Evolutionary conservation across 1,284 basidiomycete species (phyloP).

Genomic region (Apiotrichum gracile): DNA sequence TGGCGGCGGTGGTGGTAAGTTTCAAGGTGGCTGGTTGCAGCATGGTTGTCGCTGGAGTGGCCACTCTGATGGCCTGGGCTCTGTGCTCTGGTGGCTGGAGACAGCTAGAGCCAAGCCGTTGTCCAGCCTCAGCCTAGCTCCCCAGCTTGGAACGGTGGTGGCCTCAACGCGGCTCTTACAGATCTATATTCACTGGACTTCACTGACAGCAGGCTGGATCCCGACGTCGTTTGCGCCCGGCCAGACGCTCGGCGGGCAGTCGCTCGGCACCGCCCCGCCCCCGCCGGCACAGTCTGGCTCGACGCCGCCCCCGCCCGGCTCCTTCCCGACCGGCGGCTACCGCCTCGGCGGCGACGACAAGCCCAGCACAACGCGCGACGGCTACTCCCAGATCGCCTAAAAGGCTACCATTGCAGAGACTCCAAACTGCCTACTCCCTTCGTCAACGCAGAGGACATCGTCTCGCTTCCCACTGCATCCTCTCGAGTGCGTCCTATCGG

Average conservation of each 20-base stretch:
- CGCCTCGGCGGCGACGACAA: constrained; percentile 26
- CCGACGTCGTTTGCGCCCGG: neutral
- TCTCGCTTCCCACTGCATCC: too few relatives aligned
- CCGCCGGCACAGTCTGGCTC: neutral
- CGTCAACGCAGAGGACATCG: too few relatives aligned
- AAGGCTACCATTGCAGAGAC: neutral
- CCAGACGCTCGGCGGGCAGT: constrained; percentile 1
- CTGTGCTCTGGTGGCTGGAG: too few relatives aligned
- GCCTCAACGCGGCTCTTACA: too few relatives aligned
- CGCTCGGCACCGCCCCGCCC: neutral
- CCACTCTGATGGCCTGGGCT: too few relatives aligned
- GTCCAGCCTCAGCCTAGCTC: too few relatives aligned
- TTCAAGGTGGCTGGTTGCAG: too few relatives aligned
- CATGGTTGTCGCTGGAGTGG: too few relatives aligned
- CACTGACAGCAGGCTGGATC: constrained; percentile 5
- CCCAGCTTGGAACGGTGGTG: too few relatives aligned
- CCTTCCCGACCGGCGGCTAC: constrained; percentile 29
- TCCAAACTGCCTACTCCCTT: neutral
- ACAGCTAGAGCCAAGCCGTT: too few relatives aligned
- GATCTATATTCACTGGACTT: too few relatives aligned
- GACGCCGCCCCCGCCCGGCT: constrained; percentile 3
- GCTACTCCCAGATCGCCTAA: constrained; percentile 31
- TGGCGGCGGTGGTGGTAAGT: neutral
- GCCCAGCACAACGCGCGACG: constrained; percentile 19
- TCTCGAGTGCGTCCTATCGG: too few relatives aligned